These are phyloP conservation scores for Amylostereum areolatum DNA, from an alignment of 1,284 basidiomycete species.

Conservation along the genomic window DNA sequence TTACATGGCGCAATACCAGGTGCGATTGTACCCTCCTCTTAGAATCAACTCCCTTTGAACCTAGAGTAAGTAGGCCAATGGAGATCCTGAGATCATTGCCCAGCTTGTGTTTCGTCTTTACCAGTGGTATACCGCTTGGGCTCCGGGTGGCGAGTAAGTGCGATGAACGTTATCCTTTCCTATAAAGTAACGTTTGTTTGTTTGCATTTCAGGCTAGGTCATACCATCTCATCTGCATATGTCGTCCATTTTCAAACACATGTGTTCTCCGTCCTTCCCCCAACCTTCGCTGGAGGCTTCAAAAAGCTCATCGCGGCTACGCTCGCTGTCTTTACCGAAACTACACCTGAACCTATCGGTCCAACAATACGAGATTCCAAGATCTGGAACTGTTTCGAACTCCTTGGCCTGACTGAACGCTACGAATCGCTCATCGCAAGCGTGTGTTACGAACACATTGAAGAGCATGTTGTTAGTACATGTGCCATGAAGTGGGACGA, in stretches of 20 bases:
- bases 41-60: background rate
- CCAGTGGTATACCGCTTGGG: slow-evolving; percentile 66
- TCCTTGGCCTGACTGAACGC: slow-evolving; percentile 75
- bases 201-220: slow-evolving; percentile 43
- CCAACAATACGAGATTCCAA: slow-evolving; percentile 6
- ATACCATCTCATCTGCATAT: slow-evolving; percentile 53
- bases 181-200: slow-evolving; percentile 1
- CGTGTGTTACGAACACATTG: slow-evolving; percentile 83
- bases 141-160: slow-evolving; percentile 48
- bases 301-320: slow-evolving; percentile 57
- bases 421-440: slow-evolving; percentile 81
- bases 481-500: slow-evolving; percentile 68
- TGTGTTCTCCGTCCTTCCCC: slow-evolving; percentile 61
- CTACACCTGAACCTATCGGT: slow-evolving; percentile 20
- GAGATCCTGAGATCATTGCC: slow-evolving; percentile 42
- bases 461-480: slow-evolving; percentile 58
- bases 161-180: slow-evolving; percentile 4
- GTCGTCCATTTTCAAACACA: slow-evolving; percentile 64
- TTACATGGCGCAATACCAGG: slow-evolving; percentile 58
- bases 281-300: slow-evolving; percentile 58
- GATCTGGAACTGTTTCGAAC: slow-evolving; percentile 61
- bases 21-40: slow-evolving; percentile 19
- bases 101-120: slow-evolving; percentile 49
- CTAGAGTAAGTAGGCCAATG: slow-evolving; percentile 31
- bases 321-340: slow-evolving; percentile 31